Evolutionary conservation across 2,329 filamentous ascomycete genomes (phyloP).

Genomic region (Fusarium humuli): DNA sequence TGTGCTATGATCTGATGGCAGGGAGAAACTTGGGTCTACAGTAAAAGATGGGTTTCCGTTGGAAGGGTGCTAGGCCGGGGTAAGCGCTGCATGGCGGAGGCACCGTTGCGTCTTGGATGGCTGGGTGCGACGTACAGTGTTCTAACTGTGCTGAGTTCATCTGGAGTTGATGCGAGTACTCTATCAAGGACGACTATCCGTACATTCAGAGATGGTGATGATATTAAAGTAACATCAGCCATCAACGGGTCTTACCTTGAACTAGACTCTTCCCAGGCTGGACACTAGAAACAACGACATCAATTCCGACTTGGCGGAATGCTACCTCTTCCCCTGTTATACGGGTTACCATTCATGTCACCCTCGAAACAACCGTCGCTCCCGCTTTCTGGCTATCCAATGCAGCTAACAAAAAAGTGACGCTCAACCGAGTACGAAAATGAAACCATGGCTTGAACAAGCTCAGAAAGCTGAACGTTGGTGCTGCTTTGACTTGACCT

Average conservation of each 20-base stretch:
- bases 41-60: conserved; percentile 11
- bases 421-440: background rate
- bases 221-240: background rate
- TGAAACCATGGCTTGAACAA: conserved; percentile 19
- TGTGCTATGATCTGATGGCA: background rate
- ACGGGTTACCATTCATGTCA: background rate
- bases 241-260: background rate
- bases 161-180: background rate
- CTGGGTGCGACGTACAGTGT: conserved; percentile 31
- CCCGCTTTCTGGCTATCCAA: background rate
- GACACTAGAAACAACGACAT: background rate
- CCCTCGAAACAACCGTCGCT: conserved; percentile 6
- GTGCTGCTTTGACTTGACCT: background rate
- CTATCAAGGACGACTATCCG: background rate
- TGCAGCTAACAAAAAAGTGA: conserved; percentile 4
- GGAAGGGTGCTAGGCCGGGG: conserved; percentile 31
- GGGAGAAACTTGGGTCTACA: background rate
- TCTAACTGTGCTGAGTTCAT: conserved; percentile 26
- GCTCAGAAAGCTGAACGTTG: conserved; percentile 4
- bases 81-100: conserved; percentile 42
- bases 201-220: too few species aligned
- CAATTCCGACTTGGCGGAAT: conserved; percentile 5
- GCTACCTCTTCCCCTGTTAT: background rate
- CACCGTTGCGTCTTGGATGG: conserved; percentile 27
- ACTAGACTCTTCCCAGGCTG: background rate